phyloP scores from a whole-genome alignment of 768 basidiomycete species.

The Tylopilus sp. region DNA sequence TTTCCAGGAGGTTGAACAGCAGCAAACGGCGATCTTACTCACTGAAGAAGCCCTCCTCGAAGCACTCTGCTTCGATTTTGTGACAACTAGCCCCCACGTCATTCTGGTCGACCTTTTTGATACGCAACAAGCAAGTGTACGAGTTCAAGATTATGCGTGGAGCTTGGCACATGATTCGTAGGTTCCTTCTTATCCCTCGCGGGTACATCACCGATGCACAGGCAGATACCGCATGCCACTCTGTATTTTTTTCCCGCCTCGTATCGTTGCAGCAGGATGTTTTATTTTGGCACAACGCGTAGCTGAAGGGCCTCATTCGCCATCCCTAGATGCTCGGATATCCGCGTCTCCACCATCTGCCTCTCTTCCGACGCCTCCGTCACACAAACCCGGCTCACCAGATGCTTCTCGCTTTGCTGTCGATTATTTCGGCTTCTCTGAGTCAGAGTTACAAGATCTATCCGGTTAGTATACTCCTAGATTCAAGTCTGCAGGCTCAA shows the following conservation, averaged over 20 bases:
- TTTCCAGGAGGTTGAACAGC: slow-evolving; percentile 69
- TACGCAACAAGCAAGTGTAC: slow-evolving; percentile 41
- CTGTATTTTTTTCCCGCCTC: slow-evolving; percentile 66
- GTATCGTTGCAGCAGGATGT: slow-evolving; percentile 73
- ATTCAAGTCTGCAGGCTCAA: slow-evolving; percentile 1
- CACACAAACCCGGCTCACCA: slow-evolving; percentile 69
- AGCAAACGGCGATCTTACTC: slow-evolving; percentile 62
- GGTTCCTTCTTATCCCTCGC: slow-evolving; percentile 23
- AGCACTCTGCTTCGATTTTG: slow-evolving; percentile 83
- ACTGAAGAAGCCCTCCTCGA: slow-evolving; percentile 80
- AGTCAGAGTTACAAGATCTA: slow-evolving; percentile 53
- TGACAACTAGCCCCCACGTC: slow-evolving; percentile 73
- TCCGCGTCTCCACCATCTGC: slow-evolving; percentile 67
- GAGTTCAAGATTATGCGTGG: slow-evolving; percentile 76
- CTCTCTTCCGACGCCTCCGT: slow-evolving; percentile 78
- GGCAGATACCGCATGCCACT: slow-evolving; percentile 75
- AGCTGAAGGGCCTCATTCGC: slow-evolving; percentile 68
- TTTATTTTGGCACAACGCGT: slow-evolving; percentile 73
- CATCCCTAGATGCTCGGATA: slow-evolving; percentile 72
- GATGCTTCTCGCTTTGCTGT: slow-evolving; percentile 66
- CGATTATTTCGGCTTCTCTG: slow-evolving; percentile 62
- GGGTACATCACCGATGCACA: slow-evolving; percentile 5
- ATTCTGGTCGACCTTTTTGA: slow-evolving; percentile 73
- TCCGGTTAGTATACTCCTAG: slow-evolving; percentile 45
- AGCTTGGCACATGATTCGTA: slow-evolving; percentile 87